A percentile compares a stretch with the other conserved stretches of the same genome.
Conservation (phyloP, 345 rosid genomes). For the Linum lewisii region DNA sequence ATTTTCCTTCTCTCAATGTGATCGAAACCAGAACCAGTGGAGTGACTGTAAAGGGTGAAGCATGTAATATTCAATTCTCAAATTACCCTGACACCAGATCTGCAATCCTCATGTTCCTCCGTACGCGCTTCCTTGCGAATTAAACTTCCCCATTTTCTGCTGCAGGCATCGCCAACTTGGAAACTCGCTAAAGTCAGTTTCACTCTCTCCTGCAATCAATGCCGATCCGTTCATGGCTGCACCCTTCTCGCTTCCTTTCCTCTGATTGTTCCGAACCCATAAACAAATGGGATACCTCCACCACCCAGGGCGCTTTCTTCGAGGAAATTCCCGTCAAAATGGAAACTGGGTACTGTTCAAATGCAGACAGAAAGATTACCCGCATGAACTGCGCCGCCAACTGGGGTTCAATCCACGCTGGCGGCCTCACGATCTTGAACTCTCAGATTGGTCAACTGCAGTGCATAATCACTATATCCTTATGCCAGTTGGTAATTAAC, state of each 20-base stretch:
- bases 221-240: slow-evolving; percentile 29
- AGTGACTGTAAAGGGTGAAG: too few species aligned
- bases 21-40: too few species aligned
- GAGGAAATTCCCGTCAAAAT: slow-evolving; percentile 16
- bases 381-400: background rate
- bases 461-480: background rate
- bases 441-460: background rate
- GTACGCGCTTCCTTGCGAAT: background rate
- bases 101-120: too few species aligned
- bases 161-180: too few species aligned
- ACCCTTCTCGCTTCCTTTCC: slow-evolving; percentile 18
- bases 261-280: background rate
- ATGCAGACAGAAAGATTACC: background rate
- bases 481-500: background rate
- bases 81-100: background rate
- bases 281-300: background rate
- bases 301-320: background rate
- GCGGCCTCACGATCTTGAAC: background rate
- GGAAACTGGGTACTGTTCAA: background rate
- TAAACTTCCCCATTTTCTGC: too few species aligned
- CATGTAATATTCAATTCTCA: background rate
- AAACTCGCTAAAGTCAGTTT: too few species aligned
- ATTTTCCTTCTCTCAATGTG: too few species aligned
- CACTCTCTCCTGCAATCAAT: slow-evolving; percentile 8
- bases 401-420: background rate